Evolutionary conservation across 768 basidiomycete genomes (phyloP).

Genomic region (Xerocomellus intermedius): DNA sequence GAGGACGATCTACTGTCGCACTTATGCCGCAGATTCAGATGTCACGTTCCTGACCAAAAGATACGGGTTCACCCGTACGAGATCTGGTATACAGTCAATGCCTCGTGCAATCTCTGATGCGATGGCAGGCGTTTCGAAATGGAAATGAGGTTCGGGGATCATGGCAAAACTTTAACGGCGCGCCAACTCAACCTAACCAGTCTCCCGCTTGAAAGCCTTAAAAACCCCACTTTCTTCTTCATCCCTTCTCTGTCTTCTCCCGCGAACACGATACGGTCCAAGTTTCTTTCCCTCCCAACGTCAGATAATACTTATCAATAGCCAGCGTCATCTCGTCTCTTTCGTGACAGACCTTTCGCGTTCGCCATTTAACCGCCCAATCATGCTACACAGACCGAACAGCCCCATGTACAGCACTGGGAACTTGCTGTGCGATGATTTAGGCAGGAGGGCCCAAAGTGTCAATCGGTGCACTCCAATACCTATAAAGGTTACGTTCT

Average conservation of each 20-base stretch:
- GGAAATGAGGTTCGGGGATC: slow-evolving; percentile 16
- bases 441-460: background rate
- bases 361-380: background rate
- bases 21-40: slow-evolving; percentile 4
- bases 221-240: slow-evolving; percentile 1
- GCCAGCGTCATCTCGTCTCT: background rate
- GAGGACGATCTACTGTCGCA: background rate
- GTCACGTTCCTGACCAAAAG: background rate
- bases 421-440: slow-evolving; percentile 16
- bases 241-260: background rate
- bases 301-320: background rate
- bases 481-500: slow-evolving; percentile 11
- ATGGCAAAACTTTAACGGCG: slow-evolving; percentile 17
- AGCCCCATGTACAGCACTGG: slow-evolving; percentile 21
- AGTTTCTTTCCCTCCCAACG: background rate
- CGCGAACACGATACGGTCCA: background rate
- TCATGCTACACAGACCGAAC: slow-evolving; percentile 7
- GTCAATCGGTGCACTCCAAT: slow-evolving; percentile 11
- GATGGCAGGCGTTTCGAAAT: slow-evolving; percentile 17
- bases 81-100: slow-evolving; percentile 11
- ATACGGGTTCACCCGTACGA: slow-evolving; percentile 1
- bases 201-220: slow-evolving; percentile 1
- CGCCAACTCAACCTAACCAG: slow-evolving; percentile 4
- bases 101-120: slow-evolving; percentile 27
- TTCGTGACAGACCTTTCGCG: background rate